Conservation (phyloP, 202 grass and related monocot genomes). For the Zoysia matrella region DNA sequence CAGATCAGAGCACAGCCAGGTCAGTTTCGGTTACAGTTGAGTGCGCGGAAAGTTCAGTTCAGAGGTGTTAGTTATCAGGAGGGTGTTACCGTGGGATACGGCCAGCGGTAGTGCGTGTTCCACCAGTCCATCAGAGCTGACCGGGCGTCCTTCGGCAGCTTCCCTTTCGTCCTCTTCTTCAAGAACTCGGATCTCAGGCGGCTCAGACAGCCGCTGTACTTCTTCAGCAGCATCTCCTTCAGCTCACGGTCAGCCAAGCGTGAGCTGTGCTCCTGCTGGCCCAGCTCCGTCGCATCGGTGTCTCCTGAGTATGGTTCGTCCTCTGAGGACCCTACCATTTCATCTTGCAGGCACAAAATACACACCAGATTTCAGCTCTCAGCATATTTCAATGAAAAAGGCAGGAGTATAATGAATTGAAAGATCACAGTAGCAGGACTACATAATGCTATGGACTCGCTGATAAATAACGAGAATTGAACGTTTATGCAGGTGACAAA, state of each 20-base stretch:
- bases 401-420: background rate
- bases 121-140: slow-evolving; percentile 85
- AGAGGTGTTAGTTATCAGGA: background rate
- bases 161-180: slow-evolving; percentile 99
- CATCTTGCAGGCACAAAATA: slow-evolving; percentile 54
- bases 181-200: slow-evolving; percentile 79
- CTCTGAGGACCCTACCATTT: slow-evolving; percentile 77
- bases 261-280: slow-evolving; percentile 49
- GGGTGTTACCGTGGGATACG: slow-evolving; percentile 79
- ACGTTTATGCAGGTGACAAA: background rate
- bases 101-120: slow-evolving; percentile 94
- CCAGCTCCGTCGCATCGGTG: slow-evolving; percentile 38
- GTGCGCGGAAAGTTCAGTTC: background rate
- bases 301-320: slow-evolving; percentile 84
- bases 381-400: background rate
- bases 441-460: background rate
- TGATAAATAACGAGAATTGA: background rate
- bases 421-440: background rate
- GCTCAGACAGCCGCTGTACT: slow-evolving; percentile 91
- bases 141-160: slow-evolving; percentile 83
- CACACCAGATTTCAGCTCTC: slow-evolving; percentile 30
- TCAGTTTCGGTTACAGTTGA: background rate
- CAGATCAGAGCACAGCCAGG: background rate
- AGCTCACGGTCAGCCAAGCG: slow-evolving; percentile 76
- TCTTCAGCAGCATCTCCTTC: slow-evolving; percentile 97